Evolutionary conservation across 2,329 filamentous ascomycete genomes (phyloP).

Genomic region (Colletotrichum eremochloae): DNA sequence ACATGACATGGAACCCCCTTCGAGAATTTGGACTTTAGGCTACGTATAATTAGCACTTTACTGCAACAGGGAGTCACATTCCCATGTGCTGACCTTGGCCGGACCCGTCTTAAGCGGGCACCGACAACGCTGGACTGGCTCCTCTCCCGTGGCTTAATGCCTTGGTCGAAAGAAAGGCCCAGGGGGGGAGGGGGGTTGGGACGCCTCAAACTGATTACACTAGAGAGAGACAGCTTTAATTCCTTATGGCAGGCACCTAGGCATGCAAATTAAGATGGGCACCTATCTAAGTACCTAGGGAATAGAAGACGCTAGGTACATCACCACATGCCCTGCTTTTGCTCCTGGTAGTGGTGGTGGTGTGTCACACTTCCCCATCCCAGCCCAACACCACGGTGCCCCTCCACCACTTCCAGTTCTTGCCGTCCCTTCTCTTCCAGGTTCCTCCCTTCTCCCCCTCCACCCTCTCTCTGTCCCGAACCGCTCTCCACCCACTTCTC

Average conservation of each 20-base stretch:
- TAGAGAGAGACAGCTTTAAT: neutral
- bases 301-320: neutral
- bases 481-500: slow-evolving; percentile 28
- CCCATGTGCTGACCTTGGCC: slow-evolving; percentile 27
- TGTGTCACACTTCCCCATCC: slow-evolving; percentile 21
- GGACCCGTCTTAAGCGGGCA: slow-evolving; percentile 7
- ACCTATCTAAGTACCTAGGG: neutral
- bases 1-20: slow-evolving; percentile 30
- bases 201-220: neutral
- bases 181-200: neutral
- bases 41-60: slow-evolving; percentile 10
- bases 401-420: slow-evolving; percentile 23
- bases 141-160: slow-evolving; percentile 10
- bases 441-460: neutral
- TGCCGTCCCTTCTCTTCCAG: slow-evolving; percentile 17
- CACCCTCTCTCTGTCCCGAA: slow-evolving; percentile 10
- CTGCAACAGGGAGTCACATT: slow-evolving; percentile 18
- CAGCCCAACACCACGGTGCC: slow-evolving; percentile 32
- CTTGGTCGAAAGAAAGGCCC: slow-evolving; percentile 1
- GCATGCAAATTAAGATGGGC: neutral
- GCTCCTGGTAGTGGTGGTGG: neutral
- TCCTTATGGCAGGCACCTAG: too few species aligned
- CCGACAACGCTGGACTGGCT: slow-evolving; percentile 22
- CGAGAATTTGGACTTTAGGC: neutral
- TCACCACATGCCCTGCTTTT: slow-evolving; percentile 13